Evolutionary conservation across 495 filamentous ascomycete genomes (phyloP), one percentile per base, ranked within the genome.

Genomic region (Daldinia decipiens): DNA sequence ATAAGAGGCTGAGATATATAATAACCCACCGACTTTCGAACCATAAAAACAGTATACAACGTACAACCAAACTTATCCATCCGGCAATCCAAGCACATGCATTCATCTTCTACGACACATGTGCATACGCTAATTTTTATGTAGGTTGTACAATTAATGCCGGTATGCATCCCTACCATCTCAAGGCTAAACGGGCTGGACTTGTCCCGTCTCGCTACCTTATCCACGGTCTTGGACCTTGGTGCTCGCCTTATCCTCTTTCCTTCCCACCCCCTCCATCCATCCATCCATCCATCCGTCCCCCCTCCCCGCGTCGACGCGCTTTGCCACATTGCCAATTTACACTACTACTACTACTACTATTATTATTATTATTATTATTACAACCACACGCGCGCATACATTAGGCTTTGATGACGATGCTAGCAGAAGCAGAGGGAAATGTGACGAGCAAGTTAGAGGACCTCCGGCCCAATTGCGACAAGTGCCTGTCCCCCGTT

Each of bases 171-270:
- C 43, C 17, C 17, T 24, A 47, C 27, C 50, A n/a, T 52, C 50
- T 8, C 12, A n/a, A 29, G 50, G 12, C n/a, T 21, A 29, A n/a
- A 52, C 50, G 50, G 59, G 62, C 57, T 58, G 54, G 36, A 51
- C 32, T 52, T 52, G 24, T 53, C 50, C 27, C 27, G 24, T 29
- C 59, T 71, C 63, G 63, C 63, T 72, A 67, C 69, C 69, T 64
- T 39, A 64, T 59, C 69, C 69, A 67, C 69, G 69, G 69, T 40
- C 52, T 67, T 67, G 69, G 69, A 64, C 34, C 52, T 67, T 67
- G 69, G 69, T 59, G 59, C 45, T 17, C 50, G 40, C 31, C 43
- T 24, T 12, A 59, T 45, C 43, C 32, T 12, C 17, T 39, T 12
- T 12, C 32, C 26, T 26, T 5, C 24, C 13, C 45, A 47, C 17